Conservation (phyloP, 495 filamentous ascomycete species). For the Amphirosellinia nigrospora region DNA sequence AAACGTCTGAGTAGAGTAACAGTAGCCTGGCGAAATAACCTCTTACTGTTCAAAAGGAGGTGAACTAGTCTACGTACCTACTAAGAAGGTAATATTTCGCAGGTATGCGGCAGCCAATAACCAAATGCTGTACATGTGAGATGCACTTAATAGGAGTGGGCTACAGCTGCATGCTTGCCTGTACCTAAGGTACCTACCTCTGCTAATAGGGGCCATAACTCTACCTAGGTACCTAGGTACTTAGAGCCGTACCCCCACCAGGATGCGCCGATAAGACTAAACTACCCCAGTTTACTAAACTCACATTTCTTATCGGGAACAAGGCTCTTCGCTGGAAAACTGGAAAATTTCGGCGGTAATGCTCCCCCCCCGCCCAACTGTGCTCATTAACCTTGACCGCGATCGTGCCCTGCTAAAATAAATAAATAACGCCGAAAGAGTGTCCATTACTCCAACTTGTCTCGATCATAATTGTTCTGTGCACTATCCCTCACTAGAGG, state of each 20-base stretch:
- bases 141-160: slow-evolving; percentile 12
- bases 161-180: no score
- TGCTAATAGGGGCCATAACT: background rate
- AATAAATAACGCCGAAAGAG: background rate
- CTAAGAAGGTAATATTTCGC: slow-evolving; percentile 16
- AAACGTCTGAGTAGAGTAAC: background rate
- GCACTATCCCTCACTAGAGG: background rate
- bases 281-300: background rate
- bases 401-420: background rate
- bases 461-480: background rate
- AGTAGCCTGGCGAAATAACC: background rate
- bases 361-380: slow-evolving; percentile 15
- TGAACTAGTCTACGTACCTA: slow-evolving; percentile 11
- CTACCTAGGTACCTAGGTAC: no score
- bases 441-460: background rate
- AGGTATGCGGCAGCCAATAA: slow-evolving; percentile 16
- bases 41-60: slow-evolving; percentile 20
- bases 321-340: background rate
- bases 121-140: background rate
- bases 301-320: slow-evolving; percentile 17
- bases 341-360: slow-evolving; percentile 24
- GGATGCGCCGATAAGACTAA: background rate
- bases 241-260: background rate
- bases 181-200: background rate
- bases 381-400: slow-evolving; percentile 4